Evolutionary conservation across 176 grass and related monocot species (phyloP).

Genomic region (Triticum monococcum): DNA sequence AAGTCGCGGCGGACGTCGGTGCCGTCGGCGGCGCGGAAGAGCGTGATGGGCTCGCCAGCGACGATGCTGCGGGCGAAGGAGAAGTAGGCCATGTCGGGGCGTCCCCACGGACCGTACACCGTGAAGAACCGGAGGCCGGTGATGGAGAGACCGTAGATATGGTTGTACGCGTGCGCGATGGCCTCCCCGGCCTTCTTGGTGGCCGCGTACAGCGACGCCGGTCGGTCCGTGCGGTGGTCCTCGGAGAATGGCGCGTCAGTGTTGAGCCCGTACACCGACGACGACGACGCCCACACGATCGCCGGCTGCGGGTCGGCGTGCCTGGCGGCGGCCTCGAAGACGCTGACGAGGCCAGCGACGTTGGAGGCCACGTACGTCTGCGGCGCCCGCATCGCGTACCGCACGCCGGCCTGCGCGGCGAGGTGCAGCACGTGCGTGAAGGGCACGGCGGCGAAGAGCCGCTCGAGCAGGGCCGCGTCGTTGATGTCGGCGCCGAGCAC

Average conservation of each 20-base stretch:
- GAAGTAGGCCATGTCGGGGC: constrained; percentile 99
- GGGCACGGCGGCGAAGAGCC: constrained; percentile 47
- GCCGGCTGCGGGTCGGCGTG: constrained; percentile 90
- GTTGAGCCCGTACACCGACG: constrained; percentile 96
- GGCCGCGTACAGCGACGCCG: constrained; percentile 91
- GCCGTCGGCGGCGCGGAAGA: constrained; percentile 67
- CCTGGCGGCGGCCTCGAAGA: constrained; percentile 74
- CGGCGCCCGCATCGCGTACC: constrained; percentile 76
- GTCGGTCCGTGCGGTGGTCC: constrained; percentile 79
- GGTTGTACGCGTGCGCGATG: constrained; percentile 94
- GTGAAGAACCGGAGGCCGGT: constrained; percentile 96
- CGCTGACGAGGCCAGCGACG: constrained; percentile 68
- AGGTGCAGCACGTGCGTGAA: constrained; percentile 98
- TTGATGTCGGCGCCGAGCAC: constrained; percentile 89
- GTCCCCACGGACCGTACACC: constrained; percentile 95
- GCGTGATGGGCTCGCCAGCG: constrained; percentile 70
- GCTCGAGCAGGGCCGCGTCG: constrained; percentile 52
- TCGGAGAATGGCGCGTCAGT: constrained; percentile 78
- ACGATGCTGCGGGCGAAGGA: constrained; percentile 77
- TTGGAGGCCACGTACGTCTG: constrained; percentile 95
- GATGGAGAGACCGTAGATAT: constrained; percentile 98
- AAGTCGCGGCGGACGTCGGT: constrained; percentile 68
- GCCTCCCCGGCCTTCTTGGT: constrained; percentile 99
- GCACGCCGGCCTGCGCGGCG: constrained; percentile 91
- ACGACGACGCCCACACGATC: constrained; percentile 91